Evolutionary conservation across 2,329 filamentous ascomycete genomes (phyloP).

Genomic region (Cryphonectria naterciae): DNA sequence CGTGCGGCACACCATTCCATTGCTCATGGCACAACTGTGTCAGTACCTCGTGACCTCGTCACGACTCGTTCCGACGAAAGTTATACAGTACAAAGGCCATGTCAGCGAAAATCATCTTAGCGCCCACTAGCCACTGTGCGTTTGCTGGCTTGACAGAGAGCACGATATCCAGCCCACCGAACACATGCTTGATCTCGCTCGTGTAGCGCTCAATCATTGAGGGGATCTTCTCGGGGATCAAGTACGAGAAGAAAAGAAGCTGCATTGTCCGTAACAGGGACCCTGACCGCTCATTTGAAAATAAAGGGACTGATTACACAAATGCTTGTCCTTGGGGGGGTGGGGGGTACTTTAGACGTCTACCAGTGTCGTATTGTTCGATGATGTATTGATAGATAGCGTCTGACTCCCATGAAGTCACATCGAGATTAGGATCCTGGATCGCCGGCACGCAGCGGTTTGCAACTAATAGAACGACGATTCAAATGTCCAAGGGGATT

Average conservation of each 20-base stretch:
- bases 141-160: constrained; percentile 28
- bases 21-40: constrained; percentile 29
- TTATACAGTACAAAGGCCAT: constrained; percentile 35
- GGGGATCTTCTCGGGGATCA: constrained; percentile 36
- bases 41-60: constrained; percentile 12
- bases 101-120: constrained; percentile 34
- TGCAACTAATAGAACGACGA: too few relatives aligned
- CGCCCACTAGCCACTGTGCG: constrained; percentile 34
- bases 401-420: constrained; percentile 37
- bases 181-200: constrained; percentile 34
- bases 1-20: constrained; percentile 34
- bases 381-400: constrained; percentile 35
- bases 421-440: constrained; percentile 40
- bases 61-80: constrained; percentile 27
- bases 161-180: constrained; percentile 32
- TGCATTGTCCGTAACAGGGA: constrained; percentile 49
- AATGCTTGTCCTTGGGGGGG: constrained; percentile 29
- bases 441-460: constrained; percentile 37
- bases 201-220: constrained; percentile 33
- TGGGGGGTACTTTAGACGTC: constrained; percentile 29
- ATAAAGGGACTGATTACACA: constrained; percentile 40
- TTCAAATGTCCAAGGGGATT: too few relatives aligned
- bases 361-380: constrained; percentile 34
- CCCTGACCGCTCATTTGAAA: constrained; percentile 51
- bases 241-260: constrained; percentile 41